phyloP scores from a whole-genome alignment of 257 asterid genomes.

The Linaria vulgaris region DNA sequence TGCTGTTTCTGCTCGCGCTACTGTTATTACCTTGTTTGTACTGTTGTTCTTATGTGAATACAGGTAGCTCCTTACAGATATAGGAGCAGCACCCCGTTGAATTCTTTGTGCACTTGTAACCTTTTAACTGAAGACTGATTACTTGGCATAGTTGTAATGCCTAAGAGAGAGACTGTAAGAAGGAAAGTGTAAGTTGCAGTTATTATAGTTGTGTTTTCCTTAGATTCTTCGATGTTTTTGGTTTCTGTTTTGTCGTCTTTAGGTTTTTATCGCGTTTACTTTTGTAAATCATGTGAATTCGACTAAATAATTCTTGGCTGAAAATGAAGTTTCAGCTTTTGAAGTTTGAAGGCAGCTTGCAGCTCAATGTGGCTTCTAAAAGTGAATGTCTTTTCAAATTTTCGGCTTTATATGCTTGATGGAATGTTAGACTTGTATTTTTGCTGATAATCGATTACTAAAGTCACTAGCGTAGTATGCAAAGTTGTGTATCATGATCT shows the following conservation, averaged over 20 bases:
- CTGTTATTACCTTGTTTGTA: slow-evolving; percentile 40
- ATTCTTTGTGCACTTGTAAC: slow-evolving; percentile 44
- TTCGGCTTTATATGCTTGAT: too few relatives aligned
- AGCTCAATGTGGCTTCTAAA: too few relatives aligned
- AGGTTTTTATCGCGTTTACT: neutral
- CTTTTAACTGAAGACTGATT: slow-evolving; percentile 39
- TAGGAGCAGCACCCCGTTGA: slow-evolving; percentile 29
- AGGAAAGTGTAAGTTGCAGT: slow-evolving; percentile 35
- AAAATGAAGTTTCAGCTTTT: slow-evolving; percentile 5
- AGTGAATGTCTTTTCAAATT: too few relatives aligned
- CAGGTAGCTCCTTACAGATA: slow-evolving; percentile 34
- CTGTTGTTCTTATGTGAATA: slow-evolving; percentile 34
- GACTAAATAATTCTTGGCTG: slow-evolving; percentile 34
- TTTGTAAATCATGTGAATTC: slow-evolving; percentile 25
- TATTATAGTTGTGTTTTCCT: slow-evolving; percentile 25
- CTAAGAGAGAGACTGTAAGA: slow-evolving; percentile 29
- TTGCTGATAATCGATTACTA: too few relatives aligned
- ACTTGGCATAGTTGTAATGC: slow-evolving; percentile 34
- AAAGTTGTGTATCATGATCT: too few relatives aligned
- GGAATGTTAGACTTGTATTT: too few relatives aligned
- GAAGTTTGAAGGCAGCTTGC: too few relatives aligned
- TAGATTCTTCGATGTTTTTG: slow-evolving; percentile 14
- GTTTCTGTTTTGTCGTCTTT: slow-evolving; percentile 17
- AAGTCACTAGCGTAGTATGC: too few relatives aligned
- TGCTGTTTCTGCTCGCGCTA: slow-evolving; percentile 15